phyloP scores from a whole-genome alignment of 2,329 filamentous ascomycete genomes.

The Alternaria sp. region DNA sequence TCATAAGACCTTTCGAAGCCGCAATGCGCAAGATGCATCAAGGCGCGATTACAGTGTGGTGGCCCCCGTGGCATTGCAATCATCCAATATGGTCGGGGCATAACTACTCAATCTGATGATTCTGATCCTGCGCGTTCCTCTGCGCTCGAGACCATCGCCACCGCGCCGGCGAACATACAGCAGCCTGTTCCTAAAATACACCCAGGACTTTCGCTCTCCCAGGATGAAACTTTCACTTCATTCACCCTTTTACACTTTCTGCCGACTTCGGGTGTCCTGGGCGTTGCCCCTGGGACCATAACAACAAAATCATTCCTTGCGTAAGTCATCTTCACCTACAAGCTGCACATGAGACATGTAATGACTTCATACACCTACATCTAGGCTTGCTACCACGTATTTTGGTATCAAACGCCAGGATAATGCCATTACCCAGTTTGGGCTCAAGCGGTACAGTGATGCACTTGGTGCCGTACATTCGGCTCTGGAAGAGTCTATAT shows the following conservation, averaged over 20 bases:
- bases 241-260: not conserved
- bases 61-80: not conserved
- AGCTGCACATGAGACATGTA: too few relatives aligned
- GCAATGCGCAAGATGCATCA: conserved; percentile 2
- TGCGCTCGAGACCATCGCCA: not conserved
- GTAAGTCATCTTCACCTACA: too few relatives aligned
- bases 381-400: not conserved
- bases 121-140: not conserved
- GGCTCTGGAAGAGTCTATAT: not conserved
- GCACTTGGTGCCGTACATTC: not conserved
- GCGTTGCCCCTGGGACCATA: not conserved
- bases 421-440: not conserved
- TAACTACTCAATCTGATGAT: not conserved
- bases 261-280: not conserved
- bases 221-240: not conserved
- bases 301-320: not conserved
- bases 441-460: conserved; percentile 4
- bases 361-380: too few relatives aligned
- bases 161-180: not conserved
- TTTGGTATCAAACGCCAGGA: conserved; percentile 9
- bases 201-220: not conserved
- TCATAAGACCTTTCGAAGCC: not conserved
- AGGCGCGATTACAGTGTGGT: not conserved
- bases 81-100: not conserved
- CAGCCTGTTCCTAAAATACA: not conserved